phyloP scores from a whole-genome alignment of 2,329 filamentous ascomycete genomes.

The Phialophora chinensis region DNA sequence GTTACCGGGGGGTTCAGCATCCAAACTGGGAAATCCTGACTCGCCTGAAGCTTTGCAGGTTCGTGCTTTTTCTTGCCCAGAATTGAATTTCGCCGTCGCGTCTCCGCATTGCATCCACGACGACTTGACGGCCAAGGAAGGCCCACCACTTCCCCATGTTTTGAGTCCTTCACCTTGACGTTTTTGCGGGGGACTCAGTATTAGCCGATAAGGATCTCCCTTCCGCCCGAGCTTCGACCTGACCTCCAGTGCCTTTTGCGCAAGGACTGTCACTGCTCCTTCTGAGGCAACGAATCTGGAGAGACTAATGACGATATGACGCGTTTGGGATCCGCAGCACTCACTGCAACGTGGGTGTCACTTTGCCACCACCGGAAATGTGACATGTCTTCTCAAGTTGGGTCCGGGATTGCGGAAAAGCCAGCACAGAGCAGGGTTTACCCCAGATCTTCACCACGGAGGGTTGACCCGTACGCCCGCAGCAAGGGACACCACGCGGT shows the following conservation, averaged over 20 bases:
- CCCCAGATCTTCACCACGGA: constrained; percentile 2
- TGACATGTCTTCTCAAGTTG: background rate
- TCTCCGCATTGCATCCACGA: background rate
- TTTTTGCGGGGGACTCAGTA: background rate
- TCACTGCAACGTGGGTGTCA: background rate
- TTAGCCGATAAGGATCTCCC: background rate
- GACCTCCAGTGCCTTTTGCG: background rate
- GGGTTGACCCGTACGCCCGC: background rate
- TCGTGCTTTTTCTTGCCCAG: background rate
- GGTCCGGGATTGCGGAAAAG: background rate
- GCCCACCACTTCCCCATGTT: background rate
- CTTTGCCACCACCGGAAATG: background rate
- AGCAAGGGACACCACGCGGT: background rate
- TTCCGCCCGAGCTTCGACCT: background rate
- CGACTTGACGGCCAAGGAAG: too few relatives aligned
- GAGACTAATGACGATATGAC: too few relatives aligned
- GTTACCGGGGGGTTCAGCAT: background rate
- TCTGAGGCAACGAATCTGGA: too few relatives aligned
- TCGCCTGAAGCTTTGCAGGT: background rate
- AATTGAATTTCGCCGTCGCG: background rate
- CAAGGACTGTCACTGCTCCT: too few relatives aligned
- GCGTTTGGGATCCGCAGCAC: too few relatives aligned
- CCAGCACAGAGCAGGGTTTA: background rate
- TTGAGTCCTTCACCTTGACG: background rate
- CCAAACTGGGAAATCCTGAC: too few relatives aligned